Evolutionary conservation across 2,329 filamentous ascomycete genomes (phyloP), one percentile per base, ranked within the genome.

Genomic region (Rhytidhysteron rufulum): DNA sequence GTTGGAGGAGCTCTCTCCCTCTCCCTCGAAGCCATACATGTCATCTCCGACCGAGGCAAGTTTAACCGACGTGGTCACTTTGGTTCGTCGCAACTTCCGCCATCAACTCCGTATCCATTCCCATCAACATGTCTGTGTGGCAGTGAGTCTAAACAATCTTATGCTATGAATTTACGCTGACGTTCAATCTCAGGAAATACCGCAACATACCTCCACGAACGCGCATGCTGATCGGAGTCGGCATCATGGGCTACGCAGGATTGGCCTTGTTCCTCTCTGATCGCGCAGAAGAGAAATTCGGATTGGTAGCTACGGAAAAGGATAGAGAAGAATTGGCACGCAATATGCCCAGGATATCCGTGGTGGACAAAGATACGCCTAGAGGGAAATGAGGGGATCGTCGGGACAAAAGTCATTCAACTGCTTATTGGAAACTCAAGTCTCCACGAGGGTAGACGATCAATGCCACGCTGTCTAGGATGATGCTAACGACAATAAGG

Each of bases 201-300:
- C 82, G 77, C 58, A 80, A 78, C 53, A 81, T 95, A 39, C 70
- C 83, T 3, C 78, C 84, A 15, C 82, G 78, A 51, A 84, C 85
- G 18, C 85, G 86, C 41, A 68, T 87, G 31, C 68, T 83, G 34
- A 74, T 95, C 47, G 90, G 90, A 51, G 62, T 81, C 35, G 85
- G 82, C 53, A 68, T 95, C 50, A 80, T 95, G 57, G 79, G 79
- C 24, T 95, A 88, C 79, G 88, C 87, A 11, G 69, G 73, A 30
- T 69, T 80, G 30, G 90, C 88, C 13, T 74, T 93, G n/a, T 83
- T 84, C 58, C 58, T 86, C 15, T 81, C 85, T 4, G 85, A 91
- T 58, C 74, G 74, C 42, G 80, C 84, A 13, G 89, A 91, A 66
- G 77, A 85, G 58, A 80, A 76, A 31, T 76, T 90, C 45, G 86